A percentile compares a stretch with the other conserved stretches of the same genome.
phyloP scores from a whole-genome alignment of 805 yeast genomes.

The Tetrapisispora arboricola region DNA sequence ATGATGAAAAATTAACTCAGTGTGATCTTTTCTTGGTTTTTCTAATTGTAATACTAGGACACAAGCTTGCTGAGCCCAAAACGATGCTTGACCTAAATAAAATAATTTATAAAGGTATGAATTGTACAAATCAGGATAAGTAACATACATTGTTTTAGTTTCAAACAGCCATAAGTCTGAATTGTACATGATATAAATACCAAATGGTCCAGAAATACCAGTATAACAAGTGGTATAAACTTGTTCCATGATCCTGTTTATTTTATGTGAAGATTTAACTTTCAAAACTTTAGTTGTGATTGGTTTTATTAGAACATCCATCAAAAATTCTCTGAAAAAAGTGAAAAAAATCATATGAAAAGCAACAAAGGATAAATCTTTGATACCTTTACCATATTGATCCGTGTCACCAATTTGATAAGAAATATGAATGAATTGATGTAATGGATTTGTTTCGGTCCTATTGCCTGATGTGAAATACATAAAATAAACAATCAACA shows the following conservation, averaged over 20 bases:
- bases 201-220: conserved; percentile 73
- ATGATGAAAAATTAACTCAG: conserved; percentile 88
- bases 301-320: conserved; percentile 76
- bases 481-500: conserved; percentile 32
- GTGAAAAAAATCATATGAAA: conserved; percentile 83
- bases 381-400: conserved; percentile 74
- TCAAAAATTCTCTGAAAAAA: conserved; percentile 78
- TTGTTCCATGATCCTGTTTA: conserved; percentile 86
- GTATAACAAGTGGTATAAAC: conserved; percentile 75
- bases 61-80: conserved; percentile 94
- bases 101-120: conserved; percentile 63
- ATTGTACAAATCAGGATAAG: conserved; percentile 76
- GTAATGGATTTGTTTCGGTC: conserved; percentile 50
- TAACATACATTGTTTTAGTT: conserved; percentile 67
- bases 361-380: conserved; percentile 70
- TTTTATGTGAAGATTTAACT: conserved; percentile 35
- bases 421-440: conserved; percentile 53
- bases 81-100: conserved; percentile 88
- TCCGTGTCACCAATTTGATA: conserved; percentile 52
- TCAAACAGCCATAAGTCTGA: conserved; percentile 85
- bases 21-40: conserved; percentile 88
- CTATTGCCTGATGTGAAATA: conserved; percentile 50
- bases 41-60: conserved; percentile 77
- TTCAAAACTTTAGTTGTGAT: conserved; percentile 47
- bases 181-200: conserved; percentile 76